Conservation (phyloP, 164 flowering plant genomes). For the Piper longum region DNA sequence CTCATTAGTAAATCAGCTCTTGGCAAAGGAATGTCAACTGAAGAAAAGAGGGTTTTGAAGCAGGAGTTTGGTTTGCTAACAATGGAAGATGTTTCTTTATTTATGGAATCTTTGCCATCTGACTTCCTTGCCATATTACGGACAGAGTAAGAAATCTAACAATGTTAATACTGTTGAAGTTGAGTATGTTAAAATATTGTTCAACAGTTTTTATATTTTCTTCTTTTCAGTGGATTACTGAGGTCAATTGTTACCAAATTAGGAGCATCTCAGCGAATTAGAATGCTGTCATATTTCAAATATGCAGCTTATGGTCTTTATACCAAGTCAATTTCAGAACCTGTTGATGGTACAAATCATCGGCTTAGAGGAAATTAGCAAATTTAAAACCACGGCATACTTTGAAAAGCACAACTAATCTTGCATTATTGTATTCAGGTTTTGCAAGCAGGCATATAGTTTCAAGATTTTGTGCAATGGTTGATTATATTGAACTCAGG, state of each 20-base stretch:
- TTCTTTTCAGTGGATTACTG: slow-evolving; percentile 54
- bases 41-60: slow-evolving; percentile 52
- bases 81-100: slow-evolving; percentile 71
- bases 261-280: slow-evolving; percentile 50
- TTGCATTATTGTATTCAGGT: slow-evolving; percentile 3
- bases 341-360: slow-evolving; percentile 27
- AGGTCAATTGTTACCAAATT: slow-evolving; percentile 53
- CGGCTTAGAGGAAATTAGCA: background rate
- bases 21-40: slow-evolving; percentile 58
- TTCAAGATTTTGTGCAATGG: slow-evolving; percentile 8
- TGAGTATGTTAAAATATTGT: background rate
- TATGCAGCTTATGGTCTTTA: slow-evolving; percentile 55
- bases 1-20: slow-evolving; percentile 53
- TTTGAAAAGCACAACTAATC: background rate
- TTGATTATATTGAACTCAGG: slow-evolving; percentile 14
- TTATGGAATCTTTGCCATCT: slow-evolving; percentile 85
- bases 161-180: background rate
- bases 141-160: slow-evolving; percentile 43
- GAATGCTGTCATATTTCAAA: slow-evolving; percentile 63
- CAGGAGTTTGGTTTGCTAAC: slow-evolving; percentile 48
- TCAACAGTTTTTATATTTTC: background rate
- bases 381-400: background rate
- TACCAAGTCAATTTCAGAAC: slow-evolving; percentile 17
- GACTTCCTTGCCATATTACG: slow-evolving; percentile 63
- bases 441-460: background rate